Base-by-base conservation (phyloP, 2,329 filamentous ascomycete genomes). In the Aphanoascus verrucosus region DNA sequence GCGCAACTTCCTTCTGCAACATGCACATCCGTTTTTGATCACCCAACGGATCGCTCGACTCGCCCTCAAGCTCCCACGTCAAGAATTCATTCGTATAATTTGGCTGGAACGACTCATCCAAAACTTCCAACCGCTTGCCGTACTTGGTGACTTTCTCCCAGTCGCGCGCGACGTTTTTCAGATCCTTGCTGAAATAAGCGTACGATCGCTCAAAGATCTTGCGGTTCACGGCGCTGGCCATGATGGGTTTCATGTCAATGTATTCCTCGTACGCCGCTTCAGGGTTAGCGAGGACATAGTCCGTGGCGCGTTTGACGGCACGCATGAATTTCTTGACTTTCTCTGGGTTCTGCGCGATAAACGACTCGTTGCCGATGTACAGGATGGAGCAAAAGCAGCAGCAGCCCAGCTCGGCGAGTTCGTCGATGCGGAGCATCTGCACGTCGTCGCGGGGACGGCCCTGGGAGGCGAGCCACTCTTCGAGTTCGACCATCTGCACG, bases 311-410 rank as follows among this genome's bases (percentile, higher is more conserved):
- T 74, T 89, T 89, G 64, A 86, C 81, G 28, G 85, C 85, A 44
- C 77, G 78, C 72, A 88, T 74, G 70, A 89, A 89, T 42, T 79
- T 78, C 55, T 70, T 69, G 2, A 86, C 80, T 65, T 83, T 82
- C 1, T 81, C 82, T 0, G 81, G 80, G 69, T 87, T 80, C 56
- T 78, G 72, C n/a, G 72, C 65, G 43, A 88, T 68, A 70, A 89
- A 89, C 7, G 64, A 64, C 62, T 88, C 84, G 69, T 89, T 88
- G 62, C 82, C 85, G 58, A 89, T 89, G 74, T 89, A 88, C 40
- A 89, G 75, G 66, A 89, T 86, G 28, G 81, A 82, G 70, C 85
- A 89, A 79, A 89, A 89, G 76, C 85, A 89, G 78, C 85, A 89
- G 73, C 85, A 89, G 48, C 85, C 85, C 2, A 88, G 75, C 67